These are phyloP conservation scores for Tephrocybe rancida DNA, from an alignment of 768 basidiomycete species.

Conservation along the genomic window DNA sequence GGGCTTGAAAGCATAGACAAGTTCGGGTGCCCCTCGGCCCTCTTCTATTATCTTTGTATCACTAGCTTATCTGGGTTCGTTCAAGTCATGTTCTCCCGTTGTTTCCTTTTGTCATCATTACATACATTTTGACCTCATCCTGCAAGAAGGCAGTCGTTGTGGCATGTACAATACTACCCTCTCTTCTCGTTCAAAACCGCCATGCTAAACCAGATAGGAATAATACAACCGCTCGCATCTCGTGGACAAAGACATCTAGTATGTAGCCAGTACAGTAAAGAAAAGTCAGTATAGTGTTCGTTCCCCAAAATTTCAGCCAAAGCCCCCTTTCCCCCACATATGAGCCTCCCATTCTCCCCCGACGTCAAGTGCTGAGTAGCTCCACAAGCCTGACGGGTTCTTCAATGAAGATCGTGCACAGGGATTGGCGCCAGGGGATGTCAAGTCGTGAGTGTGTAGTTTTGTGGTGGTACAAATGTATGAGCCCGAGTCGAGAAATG, in stretches of 20 bases:
- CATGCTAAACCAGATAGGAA: not conserved
- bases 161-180: not conserved
- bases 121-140: not conserved
- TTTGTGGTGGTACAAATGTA: not conserved
- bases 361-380: not conserved
- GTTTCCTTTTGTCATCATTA: not conserved
- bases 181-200: not conserved
- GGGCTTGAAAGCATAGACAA: slow-evolving; percentile 29
- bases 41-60: slow-evolving; percentile 10
- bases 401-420: no score
- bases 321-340: not conserved
- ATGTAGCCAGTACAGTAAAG: not conserved
- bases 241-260: not conserved
- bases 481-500: not conserved
- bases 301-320: not conserved
- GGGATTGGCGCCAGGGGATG: not conserved
- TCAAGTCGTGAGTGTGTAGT: not conserved
- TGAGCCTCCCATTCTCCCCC: not conserved
- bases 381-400: no score
- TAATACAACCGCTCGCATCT: not conserved
- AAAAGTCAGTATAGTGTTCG: not conserved
- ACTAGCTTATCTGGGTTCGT: slow-evolving; percentile 9
- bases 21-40: not conserved
- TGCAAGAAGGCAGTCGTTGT: not conserved
- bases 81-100: not conserved